Evolutionary conservation across 192 early-diverging fungal species (phyloP).

Genomic region (Chytriomyces sp.): DNA sequence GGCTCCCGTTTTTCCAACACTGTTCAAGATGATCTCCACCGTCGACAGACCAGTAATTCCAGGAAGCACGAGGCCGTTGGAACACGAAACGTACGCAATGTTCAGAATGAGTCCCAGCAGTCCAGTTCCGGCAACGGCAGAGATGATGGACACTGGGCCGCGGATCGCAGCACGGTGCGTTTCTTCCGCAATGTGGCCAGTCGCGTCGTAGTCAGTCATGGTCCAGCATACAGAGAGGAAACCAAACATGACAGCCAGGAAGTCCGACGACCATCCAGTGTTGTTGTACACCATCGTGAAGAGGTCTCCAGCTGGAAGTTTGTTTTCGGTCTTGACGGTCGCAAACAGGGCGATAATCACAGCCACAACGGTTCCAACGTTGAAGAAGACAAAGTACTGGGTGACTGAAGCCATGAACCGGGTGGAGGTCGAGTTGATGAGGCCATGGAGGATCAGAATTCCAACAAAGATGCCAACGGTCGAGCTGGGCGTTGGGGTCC

Average conservation of each 20-base stretch:
- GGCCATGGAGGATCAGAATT: slow-evolving; percentile 20
- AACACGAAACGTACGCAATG: slow-evolving; percentile 44
- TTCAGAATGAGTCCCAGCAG: slow-evolving; percentile 46
- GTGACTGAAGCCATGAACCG: slow-evolving; percentile 14
- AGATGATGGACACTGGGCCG: slow-evolving; percentile 42
- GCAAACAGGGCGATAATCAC: slow-evolving; percentile 51
- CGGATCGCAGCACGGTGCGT: slow-evolving; percentile 41
- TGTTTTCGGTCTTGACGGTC: slow-evolving; percentile 34
- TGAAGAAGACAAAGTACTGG: slow-evolving; percentile 28
- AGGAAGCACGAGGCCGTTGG: slow-evolving; percentile 23
- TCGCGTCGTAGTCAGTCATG: slow-evolving; percentile 49
- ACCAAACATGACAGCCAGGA: slow-evolving; percentile 22
- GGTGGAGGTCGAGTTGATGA: slow-evolving; percentile 22
- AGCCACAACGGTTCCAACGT: slow-evolving; percentile 35
- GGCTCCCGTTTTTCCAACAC: slow-evolving; percentile 42
- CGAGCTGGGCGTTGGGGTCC: background rate
- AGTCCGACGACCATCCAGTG: slow-evolving; percentile 24
- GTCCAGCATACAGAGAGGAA: slow-evolving; percentile 42
- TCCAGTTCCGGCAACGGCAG: slow-evolving; percentile 35
- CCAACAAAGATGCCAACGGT: slow-evolving; percentile 24
- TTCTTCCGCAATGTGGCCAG: slow-evolving; percentile 52
- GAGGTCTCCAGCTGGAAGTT: background rate
- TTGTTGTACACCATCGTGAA: slow-evolving; percentile 18
- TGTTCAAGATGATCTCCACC: slow-evolving; percentile 45
- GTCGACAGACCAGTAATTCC: slow-evolving; percentile 30